Base-by-base conservation (phyloP, 2,329 filamentous ascomycete species). In the Penicillium freii region DNA sequence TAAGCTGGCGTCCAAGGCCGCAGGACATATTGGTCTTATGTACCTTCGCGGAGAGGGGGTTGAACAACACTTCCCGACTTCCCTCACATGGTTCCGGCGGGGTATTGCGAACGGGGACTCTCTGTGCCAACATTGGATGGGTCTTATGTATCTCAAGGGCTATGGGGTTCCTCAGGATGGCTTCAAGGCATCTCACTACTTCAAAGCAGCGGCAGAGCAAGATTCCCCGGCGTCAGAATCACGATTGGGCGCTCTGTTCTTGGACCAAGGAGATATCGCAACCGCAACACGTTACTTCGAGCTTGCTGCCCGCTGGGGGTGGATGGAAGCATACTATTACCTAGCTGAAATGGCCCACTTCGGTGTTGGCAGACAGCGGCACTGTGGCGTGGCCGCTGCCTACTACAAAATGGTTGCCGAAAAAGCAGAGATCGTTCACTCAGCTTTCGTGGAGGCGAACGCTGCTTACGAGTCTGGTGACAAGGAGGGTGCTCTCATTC, bases 251-350 rank as follows among this genome's bases (percentile, higher is more conserved):
- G 85, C 87, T 11, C 81, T 97, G 2, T 94, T 95, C 72, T 82
- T 97, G 7, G 92, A 96, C 66, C 91, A 95, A 72, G 92, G 91
- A 19, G 91, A 96, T 65, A 78, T 94, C n/a, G 78, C 82, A 5
- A 87, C 87, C 0, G 92, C 92, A 2, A 89, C 87, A 58, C 87
- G 88, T 64, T 96, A 95, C 72, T 96, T 97, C 66, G 92, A 96
- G 69, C 81, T 93, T 47, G 92, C 92, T 5, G 88, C 88, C 40
- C 82, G 90, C 25, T 91, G 91, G 70, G 88, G 88, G 15, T 89
- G 92, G 69, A 89, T 96, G 60, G 92, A 96, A 74, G 90, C 92
- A 0, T 91, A 90, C 71, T 97, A 96, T 76, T 96, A 96, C 72
- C 84, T 97, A 4, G 92, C 91, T 2, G 92, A 97, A 75, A 86